Conservation (phyloP, 495 filamentous ascomycete genomes). For the Trichoderma asperelloides region DNA sequence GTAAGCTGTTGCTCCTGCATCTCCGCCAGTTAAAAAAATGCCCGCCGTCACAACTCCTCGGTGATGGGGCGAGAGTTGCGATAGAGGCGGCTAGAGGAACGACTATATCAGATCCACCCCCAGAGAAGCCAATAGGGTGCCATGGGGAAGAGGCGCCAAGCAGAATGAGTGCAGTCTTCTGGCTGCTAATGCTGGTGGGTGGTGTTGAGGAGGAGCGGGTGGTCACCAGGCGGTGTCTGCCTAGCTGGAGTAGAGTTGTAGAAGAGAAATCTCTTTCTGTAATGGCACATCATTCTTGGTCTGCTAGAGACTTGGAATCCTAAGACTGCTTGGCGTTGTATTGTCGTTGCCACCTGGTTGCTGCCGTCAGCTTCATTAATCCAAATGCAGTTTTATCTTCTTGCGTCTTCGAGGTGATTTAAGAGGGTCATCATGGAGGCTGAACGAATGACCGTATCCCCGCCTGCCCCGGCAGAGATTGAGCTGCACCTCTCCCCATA, state of each 20-base stretch:
- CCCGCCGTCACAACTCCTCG: neutral
- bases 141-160: constrained; percentile 2
- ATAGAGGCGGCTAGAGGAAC: neutral
- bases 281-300: neutral
- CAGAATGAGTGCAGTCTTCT: neutral
- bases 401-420: neutral
- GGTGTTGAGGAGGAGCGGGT: neutral
- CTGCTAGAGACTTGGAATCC: neutral
- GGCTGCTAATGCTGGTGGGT: neutral
- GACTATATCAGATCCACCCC: constrained; percentile 1
- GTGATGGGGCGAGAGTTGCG: neutral
- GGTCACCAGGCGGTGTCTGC: neutral
- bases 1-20: neutral
- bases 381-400: neutral
- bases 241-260: neutral
- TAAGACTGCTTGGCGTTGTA: neutral
- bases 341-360: neutral
- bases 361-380: neutral
- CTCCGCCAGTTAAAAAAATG: neutral
- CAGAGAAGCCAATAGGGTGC: neutral
- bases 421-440: neutral
- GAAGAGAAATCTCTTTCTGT: neutral
- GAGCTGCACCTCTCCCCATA: neutral
- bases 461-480: neutral
- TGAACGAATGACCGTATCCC: neutral